phyloP scores from a whole-genome alignment of 2,329 filamentous ascomycete species.

The Monosporascus cannonballus region DNA sequence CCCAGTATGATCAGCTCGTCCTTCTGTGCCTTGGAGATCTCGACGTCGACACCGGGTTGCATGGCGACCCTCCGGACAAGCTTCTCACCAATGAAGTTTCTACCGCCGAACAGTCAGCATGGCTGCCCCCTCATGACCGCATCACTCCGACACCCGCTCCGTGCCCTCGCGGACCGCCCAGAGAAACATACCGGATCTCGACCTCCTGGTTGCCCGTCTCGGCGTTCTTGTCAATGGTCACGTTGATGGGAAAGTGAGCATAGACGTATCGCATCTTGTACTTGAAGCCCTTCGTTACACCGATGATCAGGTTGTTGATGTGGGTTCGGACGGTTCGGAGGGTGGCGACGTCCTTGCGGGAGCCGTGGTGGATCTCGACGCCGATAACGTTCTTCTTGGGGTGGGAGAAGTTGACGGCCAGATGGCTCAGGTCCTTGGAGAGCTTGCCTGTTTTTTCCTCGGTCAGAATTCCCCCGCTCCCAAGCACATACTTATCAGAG shows the following conservation, averaged over 20 bases:
- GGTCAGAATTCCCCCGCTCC: constrained; percentile 22
- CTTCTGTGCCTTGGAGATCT: constrained; percentile 88
- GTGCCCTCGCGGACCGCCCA: constrained; percentile 4
- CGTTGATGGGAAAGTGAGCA: constrained; percentile 99
- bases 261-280: constrained; percentile 99
- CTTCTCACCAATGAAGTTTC: constrained; percentile 99
- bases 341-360: constrained; percentile 94
- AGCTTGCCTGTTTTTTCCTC: constrained; percentile 67
- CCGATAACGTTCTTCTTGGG: constrained; percentile 82
- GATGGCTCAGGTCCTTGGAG: constrained; percentile 90
- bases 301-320: constrained; percentile 98
- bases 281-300: constrained; percentile 98
- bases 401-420: constrained; percentile 91
- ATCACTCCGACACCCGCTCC: constrained; percentile 4
- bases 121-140: background rate
- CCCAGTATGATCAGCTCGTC: constrained; percentile 91
- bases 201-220: constrained; percentile 86
- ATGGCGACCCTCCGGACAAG: constrained; percentile 88
- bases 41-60: constrained; percentile 84
- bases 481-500: constrained; percentile 4
- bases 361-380: constrained; percentile 98
- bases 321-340: constrained; percentile 96
- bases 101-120: constrained; percentile 34
- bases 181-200: constrained; percentile 80
- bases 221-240: constrained; percentile 94